A percentile compares a stretch with the other conserved stretches of the same genome.
Evolutionary conservation across 1,284 basidiomycete species (phyloP).

Genomic region (Rhodofomes roseus): DNA sequence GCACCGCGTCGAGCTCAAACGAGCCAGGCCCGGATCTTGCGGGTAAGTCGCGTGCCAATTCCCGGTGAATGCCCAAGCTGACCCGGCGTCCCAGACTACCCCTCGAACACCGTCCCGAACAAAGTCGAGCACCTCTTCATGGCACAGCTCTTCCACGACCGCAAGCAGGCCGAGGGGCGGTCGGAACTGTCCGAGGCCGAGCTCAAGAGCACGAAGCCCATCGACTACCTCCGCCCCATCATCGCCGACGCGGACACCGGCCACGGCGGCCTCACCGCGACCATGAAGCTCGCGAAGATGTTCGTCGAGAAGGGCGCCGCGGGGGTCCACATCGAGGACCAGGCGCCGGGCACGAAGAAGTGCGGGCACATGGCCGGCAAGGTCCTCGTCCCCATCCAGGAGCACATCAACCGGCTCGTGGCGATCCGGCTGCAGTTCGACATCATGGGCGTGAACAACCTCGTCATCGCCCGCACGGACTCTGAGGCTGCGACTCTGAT

Average conservation of each 20-base stretch:
- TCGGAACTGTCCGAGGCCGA: conserved; percentile 69
- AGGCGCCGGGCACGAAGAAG: conserved; percentile 73
- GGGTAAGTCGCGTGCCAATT: conserved; percentile 46
- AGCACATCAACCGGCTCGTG: conserved; percentile 79
- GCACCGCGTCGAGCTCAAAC: conserved; percentile 87
- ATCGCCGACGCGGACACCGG: conserved; percentile 69
- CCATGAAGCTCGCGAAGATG: conserved; percentile 75
- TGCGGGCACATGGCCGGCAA: conserved; percentile 78
- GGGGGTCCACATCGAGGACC: conserved; percentile 78
- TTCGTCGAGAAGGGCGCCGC: conserved; percentile 76
- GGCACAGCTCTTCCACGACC: conserved; percentile 87
- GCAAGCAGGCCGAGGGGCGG: conserved; percentile 81
- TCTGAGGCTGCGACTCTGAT: conserved; percentile 94
- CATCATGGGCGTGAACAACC: conserved; percentile 77
- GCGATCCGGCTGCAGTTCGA: conserved; percentile 79
- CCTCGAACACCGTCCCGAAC: conserved; percentile 92
- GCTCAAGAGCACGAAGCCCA: conserved; percentile 58
- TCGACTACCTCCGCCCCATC: conserved; percentile 68
- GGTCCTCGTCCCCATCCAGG: conserved; percentile 54
- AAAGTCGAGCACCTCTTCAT: conserved; percentile 88
- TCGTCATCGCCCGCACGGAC: conserved; percentile 74
- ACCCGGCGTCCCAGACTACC: conserved; percentile 60
- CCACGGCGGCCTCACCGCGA: conserved; percentile 60
- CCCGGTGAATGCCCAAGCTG: neutral
- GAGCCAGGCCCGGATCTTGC: conserved; percentile 98